phyloP scores from a whole-genome alignment of 768 basidiomycete species.

The Suillus placidus region DNA sequence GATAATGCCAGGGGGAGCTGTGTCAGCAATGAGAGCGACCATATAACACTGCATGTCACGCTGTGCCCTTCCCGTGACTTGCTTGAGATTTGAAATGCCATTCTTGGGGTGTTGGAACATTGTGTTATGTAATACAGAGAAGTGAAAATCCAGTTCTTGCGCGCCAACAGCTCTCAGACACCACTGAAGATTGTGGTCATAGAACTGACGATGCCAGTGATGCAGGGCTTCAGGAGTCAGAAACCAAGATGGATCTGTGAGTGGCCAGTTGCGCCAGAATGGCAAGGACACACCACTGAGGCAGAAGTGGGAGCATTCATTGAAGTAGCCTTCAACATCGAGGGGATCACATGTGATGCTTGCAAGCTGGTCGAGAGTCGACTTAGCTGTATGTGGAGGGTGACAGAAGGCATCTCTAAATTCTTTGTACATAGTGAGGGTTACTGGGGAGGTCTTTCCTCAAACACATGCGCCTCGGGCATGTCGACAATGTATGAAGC shows the following conservation, averaged over 20 bases:
- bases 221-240: slow-evolving; percentile 43
- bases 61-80: slow-evolving; percentile 31
- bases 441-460: too few relatives aligned
- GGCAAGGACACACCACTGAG: slow-evolving; percentile 25
- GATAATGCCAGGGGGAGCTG: slow-evolving; percentile 32
- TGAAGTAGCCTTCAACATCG: slow-evolving; percentile 9
- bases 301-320: background rate
- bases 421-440: slow-evolving; percentile 27
- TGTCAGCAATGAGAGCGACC: slow-evolving; percentile 37
- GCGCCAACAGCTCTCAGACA: slow-evolving; percentile 21
- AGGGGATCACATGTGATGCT: slow-evolving; percentile 3
- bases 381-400: slow-evolving; percentile 23
- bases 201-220: slow-evolving; percentile 39
- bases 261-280: slow-evolving; percentile 41
- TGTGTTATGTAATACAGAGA: slow-evolving; percentile 23
- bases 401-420: slow-evolving; percentile 37
- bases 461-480: too few relatives aligned
- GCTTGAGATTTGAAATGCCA: slow-evolving; percentile 31
- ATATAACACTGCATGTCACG: slow-evolving; percentile 31
- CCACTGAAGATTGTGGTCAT: slow-evolving; percentile 32
- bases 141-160: slow-evolving; percentile 30
- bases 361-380: slow-evolving; percentile 19
- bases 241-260: slow-evolving; percentile 36
- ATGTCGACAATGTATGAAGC: too few relatives aligned
- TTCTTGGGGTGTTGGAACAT: slow-evolving; percentile 28